Evolutionary conservation across 2,329 filamentous ascomycete genomes (phyloP).

Genomic region (Fusarium sp.): DNA sequence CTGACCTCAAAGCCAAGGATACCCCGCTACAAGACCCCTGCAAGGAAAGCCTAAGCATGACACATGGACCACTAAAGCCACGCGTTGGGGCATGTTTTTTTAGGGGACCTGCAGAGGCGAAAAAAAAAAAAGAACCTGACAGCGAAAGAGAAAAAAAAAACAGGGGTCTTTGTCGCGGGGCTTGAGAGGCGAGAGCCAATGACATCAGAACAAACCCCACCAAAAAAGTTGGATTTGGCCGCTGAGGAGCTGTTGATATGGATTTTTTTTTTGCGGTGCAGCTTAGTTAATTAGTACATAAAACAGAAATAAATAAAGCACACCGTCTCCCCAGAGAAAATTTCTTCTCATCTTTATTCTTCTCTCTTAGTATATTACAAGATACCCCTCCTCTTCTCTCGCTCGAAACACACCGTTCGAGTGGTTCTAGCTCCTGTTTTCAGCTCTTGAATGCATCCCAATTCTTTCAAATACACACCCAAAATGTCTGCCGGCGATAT

Average conservation of each 20-base stretch:
- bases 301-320: constrained; percentile 29
- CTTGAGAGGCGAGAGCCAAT: constrained; percentile 39
- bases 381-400: constrained; percentile 32
- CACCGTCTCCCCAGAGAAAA: constrained; percentile 17
- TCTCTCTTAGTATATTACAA: constrained; percentile 1
- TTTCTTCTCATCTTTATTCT: constrained; percentile 10
- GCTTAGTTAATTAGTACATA: constrained; percentile 19
- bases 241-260: constrained; percentile 27
- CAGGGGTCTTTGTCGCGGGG: constrained; percentile 38
- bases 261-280: constrained; percentile 20
- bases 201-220: constrained; percentile 47
- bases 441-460: constrained; percentile 25
- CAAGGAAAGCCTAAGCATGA: constrained; percentile 17
- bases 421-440: neutral
- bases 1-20: constrained; percentile 18
- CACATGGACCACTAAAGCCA: constrained; percentile 32
- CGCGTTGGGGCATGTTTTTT: constrained; percentile 22
- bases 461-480: constrained; percentile 27
- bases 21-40: constrained; percentile 36
- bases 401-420: constrained; percentile 8
- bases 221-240: constrained; percentile 45
- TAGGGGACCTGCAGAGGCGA: constrained; percentile 29
- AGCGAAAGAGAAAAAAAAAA: constrained; percentile 28
- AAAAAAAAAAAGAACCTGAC: constrained; percentile 17
- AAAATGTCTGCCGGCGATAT: constrained; percentile 52